Evolutionary conservation across 1,284 basidiomycete genomes (phyloP), one percentile per base, ranked within the genome.

Genomic region (Thelephora terrestris): DNA sequence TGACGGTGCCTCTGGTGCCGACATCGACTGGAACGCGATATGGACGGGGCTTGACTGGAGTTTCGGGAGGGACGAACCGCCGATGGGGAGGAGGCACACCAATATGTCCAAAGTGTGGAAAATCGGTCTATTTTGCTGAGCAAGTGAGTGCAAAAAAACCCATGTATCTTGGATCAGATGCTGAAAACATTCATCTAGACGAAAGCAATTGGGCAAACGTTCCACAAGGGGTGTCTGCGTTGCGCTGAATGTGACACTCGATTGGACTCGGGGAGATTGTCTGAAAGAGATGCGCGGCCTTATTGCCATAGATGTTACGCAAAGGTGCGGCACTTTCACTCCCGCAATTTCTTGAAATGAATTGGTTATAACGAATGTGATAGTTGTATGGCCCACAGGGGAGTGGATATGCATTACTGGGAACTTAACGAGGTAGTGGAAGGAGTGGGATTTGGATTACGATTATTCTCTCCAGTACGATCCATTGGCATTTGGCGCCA

Each of bases 181-280:
- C 47, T 45, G 39, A 47, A n/a, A 18, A 20, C n/a, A 7, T 27
- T 10, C 23, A n/a, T 36, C 4, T 49, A 82, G 79, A 76, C 83
- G 50, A 85, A 85, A 64, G 85, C 85, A 2, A 72, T 83, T 3
- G 81, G 82, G 16, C 81, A 85, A 68, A 82, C 79, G 32, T 89
- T 71, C 62, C 85, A 89, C 54, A 86, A 85, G 59, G 67, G 65
- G n/a, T 89, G 86, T 58, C 62, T 89, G 53, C 69, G 85, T 18
- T 89, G 85, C 58, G 71, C 71, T 4, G 79, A 79, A 53, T 89
- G 85, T 56, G 74, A 70, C 50, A 77, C 79, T 0, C 57, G 68
- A 5, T 66, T 89, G 20, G 85, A 87, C 57, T 82, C 85, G 34
- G 78, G 69, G 38, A 74, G 76, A 25, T 61, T 89, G 50, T 76